Evolutionary conservation across 192 early-diverging fungal genomes (phyloP).

Genomic region (Coemansia umbellata): DNA sequence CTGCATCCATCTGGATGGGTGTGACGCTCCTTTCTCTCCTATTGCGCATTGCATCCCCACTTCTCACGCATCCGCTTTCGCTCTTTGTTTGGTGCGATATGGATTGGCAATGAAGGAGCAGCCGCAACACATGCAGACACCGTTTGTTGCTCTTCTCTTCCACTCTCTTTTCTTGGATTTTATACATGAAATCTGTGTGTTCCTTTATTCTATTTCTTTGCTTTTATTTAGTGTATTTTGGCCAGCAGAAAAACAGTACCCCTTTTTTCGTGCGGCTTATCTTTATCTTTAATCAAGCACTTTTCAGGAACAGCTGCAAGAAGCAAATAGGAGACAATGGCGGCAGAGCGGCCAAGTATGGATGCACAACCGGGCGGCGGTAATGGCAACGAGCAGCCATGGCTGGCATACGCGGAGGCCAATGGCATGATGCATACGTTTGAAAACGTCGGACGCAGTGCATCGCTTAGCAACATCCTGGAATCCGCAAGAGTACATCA

Average conservation of each 20-base stretch:
- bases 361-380: conserved; percentile 16
- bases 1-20: too few relatives aligned
- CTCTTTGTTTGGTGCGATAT: neutral
- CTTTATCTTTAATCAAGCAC: too few relatives aligned
- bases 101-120: neutral
- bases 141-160: too few relatives aligned
- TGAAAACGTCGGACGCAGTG: conserved; percentile 44
- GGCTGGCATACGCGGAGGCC: conserved; percentile 45
- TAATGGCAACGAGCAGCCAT: conserved; percentile 27
- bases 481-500: conserved; percentile 8
- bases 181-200: neutral
- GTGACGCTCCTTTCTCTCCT: too few relatives aligned
- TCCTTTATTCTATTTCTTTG: neutral
- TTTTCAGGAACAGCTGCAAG: neutral
- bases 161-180: neutral
- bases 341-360: conserved; percentile 24
- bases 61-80: too few relatives aligned
- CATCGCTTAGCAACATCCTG: conserved; percentile 30
- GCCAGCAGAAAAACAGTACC: too few relatives aligned
- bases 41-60: too few relatives aligned
- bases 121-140: too few relatives aligned
- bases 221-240: too few relatives aligned
- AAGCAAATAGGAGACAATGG: conserved; percentile 20
- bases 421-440: conserved; percentile 52
- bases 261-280: too few relatives aligned